phyloP scores from a whole-genome alignment of 2,329 filamentous ascomycete genomes.

The Leptographium lundbergii region DNA sequence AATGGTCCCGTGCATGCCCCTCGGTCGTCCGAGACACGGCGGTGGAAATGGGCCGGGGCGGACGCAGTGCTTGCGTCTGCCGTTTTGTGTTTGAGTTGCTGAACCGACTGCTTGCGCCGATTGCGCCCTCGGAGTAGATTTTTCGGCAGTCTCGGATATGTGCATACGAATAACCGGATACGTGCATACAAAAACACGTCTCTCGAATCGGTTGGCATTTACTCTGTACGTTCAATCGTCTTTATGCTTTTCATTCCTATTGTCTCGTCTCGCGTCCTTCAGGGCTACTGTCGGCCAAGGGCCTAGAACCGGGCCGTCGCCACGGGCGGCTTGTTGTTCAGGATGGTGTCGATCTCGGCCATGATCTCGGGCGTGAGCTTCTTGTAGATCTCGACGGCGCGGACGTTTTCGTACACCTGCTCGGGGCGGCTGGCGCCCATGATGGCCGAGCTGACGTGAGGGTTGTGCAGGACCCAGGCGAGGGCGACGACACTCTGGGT shows the following conservation, averaged over 20 bases:
- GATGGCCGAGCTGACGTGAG: constrained; percentile 47
- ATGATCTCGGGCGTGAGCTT: constrained; percentile 46
- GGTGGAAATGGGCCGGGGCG: not conserved
- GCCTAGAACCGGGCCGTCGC: constrained; percentile 21
- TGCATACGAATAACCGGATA: not conserved
- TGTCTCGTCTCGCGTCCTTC: too few relatives aligned
- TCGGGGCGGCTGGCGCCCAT: constrained; percentile 44
- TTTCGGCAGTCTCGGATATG: not conserved
- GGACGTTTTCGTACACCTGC: constrained; percentile 47
- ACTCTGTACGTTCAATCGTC: too few relatives aligned
- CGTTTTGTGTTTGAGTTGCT: too few relatives aligned
- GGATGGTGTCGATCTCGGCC: constrained; percentile 43
- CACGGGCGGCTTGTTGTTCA: constrained; percentile 43
- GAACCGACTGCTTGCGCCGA: not conserved
- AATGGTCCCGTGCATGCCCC: not conserved
- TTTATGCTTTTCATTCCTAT: not conserved
- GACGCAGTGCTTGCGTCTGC: not conserved
- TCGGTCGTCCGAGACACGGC: not conserved
- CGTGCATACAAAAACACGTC: too few relatives aligned
- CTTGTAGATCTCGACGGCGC: constrained; percentile 36
- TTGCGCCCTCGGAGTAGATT: not conserved
- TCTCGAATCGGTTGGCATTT: too few relatives aligned
- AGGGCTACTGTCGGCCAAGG: not conserved
- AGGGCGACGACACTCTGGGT: constrained; percentile 43
- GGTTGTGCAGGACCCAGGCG: constrained; percentile 50